Conservation (phyloP, 2,329 filamentous ascomycete species). For the Aspergillus fumigatus region DNA sequence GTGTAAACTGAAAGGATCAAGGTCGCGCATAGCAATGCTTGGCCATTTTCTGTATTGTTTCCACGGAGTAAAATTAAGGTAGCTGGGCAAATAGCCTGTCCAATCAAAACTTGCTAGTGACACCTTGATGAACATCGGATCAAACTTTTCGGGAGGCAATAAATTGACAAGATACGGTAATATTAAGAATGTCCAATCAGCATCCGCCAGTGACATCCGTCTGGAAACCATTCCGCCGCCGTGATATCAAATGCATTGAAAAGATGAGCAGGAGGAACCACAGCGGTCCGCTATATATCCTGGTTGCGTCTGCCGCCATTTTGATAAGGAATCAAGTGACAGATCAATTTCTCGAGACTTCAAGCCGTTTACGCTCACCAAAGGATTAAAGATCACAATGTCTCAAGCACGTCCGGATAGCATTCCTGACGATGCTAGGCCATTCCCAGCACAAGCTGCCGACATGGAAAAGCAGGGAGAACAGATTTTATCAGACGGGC, state of each 20-base stretch:
- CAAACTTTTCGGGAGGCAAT: too few species aligned
- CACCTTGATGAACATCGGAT: neutral
- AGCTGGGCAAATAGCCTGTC: neutral
- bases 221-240: neutral
- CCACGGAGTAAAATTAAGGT: too few species aligned
- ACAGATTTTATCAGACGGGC: neutral
- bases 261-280: too few species aligned
- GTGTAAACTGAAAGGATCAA: neutral
- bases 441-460: slow-evolving; percentile 1
- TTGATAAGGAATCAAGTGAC: too few species aligned
- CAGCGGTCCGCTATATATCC: neutral
- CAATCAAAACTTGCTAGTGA: neutral
- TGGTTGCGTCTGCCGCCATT: too few species aligned
- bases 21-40: neutral
- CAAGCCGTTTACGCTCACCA: too few species aligned
- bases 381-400: too few species aligned
- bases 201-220: slow-evolving; percentile 4
- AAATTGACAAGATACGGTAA: too few species aligned
- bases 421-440: neutral
- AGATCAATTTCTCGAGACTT: too few species aligned
- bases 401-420: slow-evolving; percentile 1
- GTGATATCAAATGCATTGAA: neutral
- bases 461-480: slow-evolving; percentile 8
- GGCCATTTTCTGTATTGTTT: too few species aligned
- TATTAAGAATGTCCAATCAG: too few species aligned